phyloP scores from a whole-genome alignment of 1,284 basidiomycete genomes.

The Schizopora paradoxa region DNA sequence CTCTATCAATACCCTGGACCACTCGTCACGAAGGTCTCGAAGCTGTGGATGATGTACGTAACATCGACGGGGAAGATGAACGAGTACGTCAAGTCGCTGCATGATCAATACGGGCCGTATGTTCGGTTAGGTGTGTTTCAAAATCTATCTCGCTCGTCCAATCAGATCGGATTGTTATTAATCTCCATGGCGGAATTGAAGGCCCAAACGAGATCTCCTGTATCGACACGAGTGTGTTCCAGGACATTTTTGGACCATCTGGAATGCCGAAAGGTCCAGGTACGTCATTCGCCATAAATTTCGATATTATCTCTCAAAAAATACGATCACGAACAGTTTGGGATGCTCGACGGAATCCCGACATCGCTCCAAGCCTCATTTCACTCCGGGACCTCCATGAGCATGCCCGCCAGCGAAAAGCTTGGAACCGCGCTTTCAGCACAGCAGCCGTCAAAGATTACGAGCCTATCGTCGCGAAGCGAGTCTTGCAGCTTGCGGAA shows the following conservation, averaged over 20 bases:
- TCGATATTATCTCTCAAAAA: background rate
- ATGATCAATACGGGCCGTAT: conserved; percentile 18
- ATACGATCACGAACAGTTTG: conserved; percentile 8
- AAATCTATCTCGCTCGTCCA: background rate
- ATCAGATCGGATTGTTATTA: background rate
- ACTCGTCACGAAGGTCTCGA: conserved; percentile 18
- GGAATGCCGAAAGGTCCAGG: conserved; percentile 32
- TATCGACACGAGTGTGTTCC: conserved; percentile 26
- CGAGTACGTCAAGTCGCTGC: conserved; percentile 14
- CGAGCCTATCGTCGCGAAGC: conserved; percentile 29
- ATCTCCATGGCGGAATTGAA: conserved; percentile 12
- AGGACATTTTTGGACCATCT: conserved; percentile 26
- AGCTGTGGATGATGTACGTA: conserved; percentile 18
- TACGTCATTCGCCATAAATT: conserved; percentile 10
- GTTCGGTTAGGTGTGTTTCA: conserved; percentile 21
- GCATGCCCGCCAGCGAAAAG: conserved; percentile 34
- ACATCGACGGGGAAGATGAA: conserved; percentile 16
- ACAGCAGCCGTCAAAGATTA: conserved; percentile 35
- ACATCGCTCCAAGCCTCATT: conserved; percentile 9
- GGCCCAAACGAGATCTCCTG: conserved; percentile 34
- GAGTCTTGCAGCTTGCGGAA: conserved; percentile 32
- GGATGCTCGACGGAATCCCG: conserved; percentile 12
- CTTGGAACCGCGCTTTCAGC: conserved; percentile 39
- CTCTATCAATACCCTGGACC: conserved; percentile 24
- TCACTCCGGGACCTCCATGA: conserved; percentile 30